Base-by-base conservation (phyloP, 495 filamentous ascomycete species). In the Parathielavia appendiculata region DNA sequence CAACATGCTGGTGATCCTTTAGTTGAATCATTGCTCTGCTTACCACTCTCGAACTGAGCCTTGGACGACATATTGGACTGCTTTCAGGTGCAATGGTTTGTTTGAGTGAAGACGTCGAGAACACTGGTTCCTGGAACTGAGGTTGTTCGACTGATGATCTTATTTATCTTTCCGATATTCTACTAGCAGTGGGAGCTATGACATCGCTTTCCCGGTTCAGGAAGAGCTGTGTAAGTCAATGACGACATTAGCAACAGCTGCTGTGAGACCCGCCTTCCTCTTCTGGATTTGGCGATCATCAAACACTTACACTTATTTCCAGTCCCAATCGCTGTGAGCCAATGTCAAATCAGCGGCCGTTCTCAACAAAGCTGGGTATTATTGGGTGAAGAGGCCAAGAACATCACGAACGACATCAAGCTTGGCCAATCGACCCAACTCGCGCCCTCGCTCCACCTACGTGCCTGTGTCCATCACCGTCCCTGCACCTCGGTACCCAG, bases 1-100 rank as follows among this genome's bases (percentile, higher is more conserved):
- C 13, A 11, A 12, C 20, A 19, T 22, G n/a, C 26, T 43, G 20
- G 19, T 39, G 2, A 6, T 20, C 26, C 14, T 46, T 40, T 11
- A 19, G 19, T 19, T 9, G 26, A 8, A 5, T 36, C 23, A 23
- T 13, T 41, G 32, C 35, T 1, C 5, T 47, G 34, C 74, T 56
- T 67, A 83, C 81, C 81, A 22, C 69, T 65, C 47, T 80, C 71
- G 64, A 84, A 85, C 63, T 83, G 81, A 40, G 76, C 73, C 54
- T 76, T 69, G 50, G 57, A 48, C 9, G 64, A 51, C 66, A 69
- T 69, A 2, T 48, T 67, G 30, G 34, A 14, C 19, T 5, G 6
- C 7, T 46, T 44, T 32, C 5, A 22, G 47, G 16, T 34, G 35
- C 22, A 26, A 11, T 53, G 23, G 16, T 8, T 19, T 32, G 41